Percentiles rank a stretch among this genome's conserved stretches.
Evolutionary conservation across 176 grass and related monocot genomes (phyloP).

Genomic region (Microstegium vimineum): DNA sequence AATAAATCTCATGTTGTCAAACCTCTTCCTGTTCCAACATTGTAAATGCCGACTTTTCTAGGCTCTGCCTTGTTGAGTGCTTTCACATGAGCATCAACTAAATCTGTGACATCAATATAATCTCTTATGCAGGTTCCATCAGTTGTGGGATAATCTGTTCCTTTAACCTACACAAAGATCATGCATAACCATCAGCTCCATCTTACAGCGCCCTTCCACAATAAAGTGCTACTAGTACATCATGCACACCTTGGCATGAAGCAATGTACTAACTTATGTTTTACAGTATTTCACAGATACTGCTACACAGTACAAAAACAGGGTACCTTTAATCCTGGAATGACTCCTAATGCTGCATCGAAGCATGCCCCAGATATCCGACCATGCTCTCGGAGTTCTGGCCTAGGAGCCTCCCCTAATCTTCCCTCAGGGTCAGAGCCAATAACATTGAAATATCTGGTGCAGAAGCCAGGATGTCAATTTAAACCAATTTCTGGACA

Average conservation of each 20-base stretch:
- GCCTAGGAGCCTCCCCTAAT: constrained; percentile 74
- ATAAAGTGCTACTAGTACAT: neutral
- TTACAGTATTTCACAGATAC: neutral
- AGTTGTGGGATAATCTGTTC: constrained; percentile 64
- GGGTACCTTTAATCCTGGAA: constrained; percentile 64
- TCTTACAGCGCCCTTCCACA: neutral
- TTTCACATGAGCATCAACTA: constrained; percentile 88
- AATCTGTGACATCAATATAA: constrained; percentile 84
- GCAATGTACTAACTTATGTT: constrained; percentile 11
- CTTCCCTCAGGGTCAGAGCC: constrained; percentile 77
- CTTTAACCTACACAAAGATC: constrained; percentile 56
- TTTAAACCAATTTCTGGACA: constrained; percentile 3
- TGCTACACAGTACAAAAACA: neutral
- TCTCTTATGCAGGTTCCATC: constrained; percentile 88
- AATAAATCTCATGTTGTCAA: neutral
- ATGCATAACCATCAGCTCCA: constrained; percentile 16
- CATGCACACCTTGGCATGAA: neutral
- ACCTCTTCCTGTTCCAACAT: constrained; percentile 89
- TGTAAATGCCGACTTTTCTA: constrained; percentile 74
- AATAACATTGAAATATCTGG: constrained; percentile 83
- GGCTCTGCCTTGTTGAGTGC: constrained; percentile 68
- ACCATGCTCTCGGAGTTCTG: constrained; percentile 74
- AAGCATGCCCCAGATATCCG: constrained; percentile 83
- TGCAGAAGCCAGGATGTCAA: constrained; percentile 16
- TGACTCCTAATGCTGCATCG: constrained; percentile 66